Conservation (phyloP, 2,329 filamentous ascomycete genomes). For the Macroventuria anomochaeta region DNA sequence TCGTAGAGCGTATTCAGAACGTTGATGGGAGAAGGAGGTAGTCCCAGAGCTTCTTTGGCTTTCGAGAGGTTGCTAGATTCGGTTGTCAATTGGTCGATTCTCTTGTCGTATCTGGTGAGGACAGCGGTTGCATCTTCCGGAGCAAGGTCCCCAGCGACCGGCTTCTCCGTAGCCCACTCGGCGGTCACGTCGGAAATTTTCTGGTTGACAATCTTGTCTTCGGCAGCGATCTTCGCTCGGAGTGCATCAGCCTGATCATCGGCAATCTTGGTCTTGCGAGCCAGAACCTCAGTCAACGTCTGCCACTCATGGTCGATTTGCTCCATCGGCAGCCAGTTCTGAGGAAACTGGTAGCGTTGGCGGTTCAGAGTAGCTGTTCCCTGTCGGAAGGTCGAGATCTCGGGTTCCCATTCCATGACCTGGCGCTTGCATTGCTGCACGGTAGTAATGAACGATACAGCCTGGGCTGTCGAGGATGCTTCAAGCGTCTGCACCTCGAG, state of each 20-base stretch:
- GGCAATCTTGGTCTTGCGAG: slow-evolving; percentile 92
- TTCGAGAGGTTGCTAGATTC: slow-evolving; percentile 94
- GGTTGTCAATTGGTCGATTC: slow-evolving; percentile 82
- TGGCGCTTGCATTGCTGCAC: slow-evolving; percentile 96
- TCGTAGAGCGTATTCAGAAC: slow-evolving; percentile 86
- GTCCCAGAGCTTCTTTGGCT: slow-evolving; percentile 93
- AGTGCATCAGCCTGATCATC: slow-evolving; percentile 95
- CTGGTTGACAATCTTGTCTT: slow-evolving; percentile 88
- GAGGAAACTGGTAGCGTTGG: slow-evolving; percentile 91
- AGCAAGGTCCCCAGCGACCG: slow-evolving; percentile 90
- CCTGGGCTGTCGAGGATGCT: slow-evolving; percentile 92
- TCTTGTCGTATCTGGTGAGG: slow-evolving; percentile 79
- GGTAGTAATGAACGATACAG: slow-evolving; percentile 97
- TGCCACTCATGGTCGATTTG: slow-evolving; percentile 98
- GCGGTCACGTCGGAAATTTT: slow-evolving; percentile 84
- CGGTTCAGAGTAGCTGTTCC: slow-evolving; percentile 90
- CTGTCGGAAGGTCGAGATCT: slow-evolving; percentile 94
- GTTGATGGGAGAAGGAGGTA: slow-evolving; percentile 79
- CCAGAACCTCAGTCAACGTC: slow-evolving; percentile 87
- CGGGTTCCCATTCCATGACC: slow-evolving; percentile 91
- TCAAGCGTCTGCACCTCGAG: slow-evolving; percentile 92
- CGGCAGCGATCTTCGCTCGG: slow-evolving; percentile 90
- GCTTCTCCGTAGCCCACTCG: slow-evolving; percentile 96
- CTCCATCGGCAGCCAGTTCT: slow-evolving; percentile 93
- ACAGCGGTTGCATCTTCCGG: slow-evolving; percentile 87